Evolutionary conservation across 257 asterid genomes (phyloP).

Genomic region (Coffea canephora): DNA sequence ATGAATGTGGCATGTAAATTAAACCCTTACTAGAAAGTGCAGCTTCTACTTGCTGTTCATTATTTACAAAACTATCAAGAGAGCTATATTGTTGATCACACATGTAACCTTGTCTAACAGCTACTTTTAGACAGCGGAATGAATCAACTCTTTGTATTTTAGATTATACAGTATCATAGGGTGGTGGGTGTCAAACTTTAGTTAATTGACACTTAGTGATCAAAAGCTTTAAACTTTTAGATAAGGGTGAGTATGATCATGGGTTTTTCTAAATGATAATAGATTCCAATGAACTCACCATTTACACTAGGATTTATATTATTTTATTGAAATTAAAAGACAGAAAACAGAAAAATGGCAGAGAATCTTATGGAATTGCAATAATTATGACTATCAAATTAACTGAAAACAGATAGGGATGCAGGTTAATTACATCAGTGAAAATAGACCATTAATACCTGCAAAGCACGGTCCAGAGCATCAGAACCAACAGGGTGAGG

Average conservation of each 20-base stretch:
- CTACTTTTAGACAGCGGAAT: background rate
- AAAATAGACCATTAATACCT: constrained; percentile 41
- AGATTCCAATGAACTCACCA: background rate
- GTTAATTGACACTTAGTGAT: background rate
- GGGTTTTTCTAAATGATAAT: background rate
- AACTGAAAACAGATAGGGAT: background rate
- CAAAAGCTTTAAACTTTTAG: background rate
- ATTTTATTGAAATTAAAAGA: background rate
- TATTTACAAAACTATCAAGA: background rate
- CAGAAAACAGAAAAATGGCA: background rate
- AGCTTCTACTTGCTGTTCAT: background rate
- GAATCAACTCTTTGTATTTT: background rate
- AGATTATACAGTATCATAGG: background rate
- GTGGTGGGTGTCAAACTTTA: background rate
- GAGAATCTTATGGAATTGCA: no score
- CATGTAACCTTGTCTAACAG: background rate
- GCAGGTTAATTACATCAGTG: background rate
- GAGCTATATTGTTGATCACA: background rate
- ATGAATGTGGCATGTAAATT: background rate
- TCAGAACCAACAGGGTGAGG: constrained; percentile 90
- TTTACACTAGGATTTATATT: background rate
- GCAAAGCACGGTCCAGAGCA: constrained; percentile 62
- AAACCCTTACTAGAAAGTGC: background rate
- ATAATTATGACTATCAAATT: background rate
- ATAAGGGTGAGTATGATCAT: background rate